Evolutionary conservation across 345 rosid species (phyloP), one percentile per base, ranked within the genome.

Genomic region (Punica granatum): DNA sequence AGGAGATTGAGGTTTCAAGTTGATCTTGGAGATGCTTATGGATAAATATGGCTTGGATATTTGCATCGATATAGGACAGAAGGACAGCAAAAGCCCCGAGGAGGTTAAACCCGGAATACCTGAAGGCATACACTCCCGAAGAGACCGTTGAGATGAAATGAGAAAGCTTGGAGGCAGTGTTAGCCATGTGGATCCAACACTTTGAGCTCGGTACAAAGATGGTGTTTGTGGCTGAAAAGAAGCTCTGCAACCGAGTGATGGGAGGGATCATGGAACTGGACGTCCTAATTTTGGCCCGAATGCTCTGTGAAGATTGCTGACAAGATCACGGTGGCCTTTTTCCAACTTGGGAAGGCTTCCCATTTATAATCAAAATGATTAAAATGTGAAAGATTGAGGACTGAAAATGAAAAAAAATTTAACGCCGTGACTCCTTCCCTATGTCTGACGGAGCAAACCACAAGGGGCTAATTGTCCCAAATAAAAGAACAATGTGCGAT

Each of bases 291-390:
- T 23, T 83, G 89, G 89, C 70, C 71, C 3, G 88, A 85, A 62
- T 87, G 92, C 80, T 87, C 83, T 30, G 75, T 81, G 35, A 87
- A 84, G 79, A 83, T 79, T 26, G 82, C 88, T 0, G 87, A 84
- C 67, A 87, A 84, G 70, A 79, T 87, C 86, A 81, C 80, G 85
- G 89, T 86, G 18, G 89, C 85, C 11, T 87, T 87, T 72, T 87
- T 85, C 68, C 83, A 86, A 35, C 83, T 83, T 23, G 86, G 89
- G 2, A 88, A 87, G 76, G 92, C n/a, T n/a, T n/a, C n/a, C n/a
- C n/a, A n/a, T n/a, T n/a, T n/a, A n/a, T n/a, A n/a, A n/a, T n/a
- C n/a, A n/a, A n/a, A n/a, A n/a, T n/a, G n/a, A n/a, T n/a, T n/a
- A n/a, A n/a, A n/a, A n/a, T n/a, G n/a, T n/a, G n/a, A n/a, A n/a